Evolutionary conservation across 208 protist genomes (phyloP).

Genomic region (Wallacemonas sp.): DNA sequence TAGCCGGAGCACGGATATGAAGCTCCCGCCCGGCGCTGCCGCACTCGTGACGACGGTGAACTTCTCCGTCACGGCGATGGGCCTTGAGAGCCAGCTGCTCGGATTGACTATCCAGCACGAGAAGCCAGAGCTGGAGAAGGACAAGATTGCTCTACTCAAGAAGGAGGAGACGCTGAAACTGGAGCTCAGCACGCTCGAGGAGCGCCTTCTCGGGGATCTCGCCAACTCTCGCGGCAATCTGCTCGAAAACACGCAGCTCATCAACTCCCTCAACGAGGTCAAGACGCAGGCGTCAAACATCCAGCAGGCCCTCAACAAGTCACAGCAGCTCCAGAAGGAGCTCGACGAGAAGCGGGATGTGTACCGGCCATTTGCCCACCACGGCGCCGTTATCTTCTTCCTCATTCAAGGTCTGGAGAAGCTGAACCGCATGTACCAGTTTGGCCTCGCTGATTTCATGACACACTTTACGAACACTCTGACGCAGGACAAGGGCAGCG

Average conservation of each 20-base stretch:
- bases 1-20: conserved; percentile 87
- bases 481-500: conserved; percentile 38
- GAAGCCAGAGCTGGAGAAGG: conserved; percentile 95
- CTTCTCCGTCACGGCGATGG: conserved; percentile 96
- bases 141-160: conserved; percentile 93
- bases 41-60: conserved; percentile 95
- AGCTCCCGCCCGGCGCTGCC: conserved; percentile 86
- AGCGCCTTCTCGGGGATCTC: conserved; percentile 91
- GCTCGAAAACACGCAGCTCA: conserved; percentile 95
- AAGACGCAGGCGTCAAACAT: conserved; percentile 92
- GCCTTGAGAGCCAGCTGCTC: conserved; percentile 96
- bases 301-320: conserved; percentile 80
- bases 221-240: conserved; percentile 92
- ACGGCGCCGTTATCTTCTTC: conserved; percentile 93
- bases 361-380: conserved; percentile 91
- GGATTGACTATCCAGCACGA: conserved; percentile 95
- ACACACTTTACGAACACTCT: conserved; percentile 72
- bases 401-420: conserved; percentile 86
- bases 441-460: conserved; percentile 93
- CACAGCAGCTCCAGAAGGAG: conserved; percentile 83
- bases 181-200: conserved; percentile 93
- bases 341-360: conserved; percentile 94
- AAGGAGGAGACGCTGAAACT: conserved; percentile 96
- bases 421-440: conserved; percentile 98
- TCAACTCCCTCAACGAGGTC: conserved; percentile 93